phyloP scores from a whole-genome alignment of 2,329 filamentous ascomycete species.

The Plectosphaerella cucumerina region DNA sequence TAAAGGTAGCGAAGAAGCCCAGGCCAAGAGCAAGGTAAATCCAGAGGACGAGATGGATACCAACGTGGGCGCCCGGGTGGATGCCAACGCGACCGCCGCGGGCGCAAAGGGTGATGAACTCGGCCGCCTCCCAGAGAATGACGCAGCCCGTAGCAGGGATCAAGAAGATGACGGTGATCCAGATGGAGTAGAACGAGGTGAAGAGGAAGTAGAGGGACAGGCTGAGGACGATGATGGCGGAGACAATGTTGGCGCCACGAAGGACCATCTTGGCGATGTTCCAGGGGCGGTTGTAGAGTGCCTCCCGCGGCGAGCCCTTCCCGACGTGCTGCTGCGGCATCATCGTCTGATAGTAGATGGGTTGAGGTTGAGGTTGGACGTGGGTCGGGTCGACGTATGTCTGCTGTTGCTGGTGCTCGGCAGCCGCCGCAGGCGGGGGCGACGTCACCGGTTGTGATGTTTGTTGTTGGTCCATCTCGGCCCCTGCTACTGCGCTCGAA shows the following conservation, averaged over 20 bases:
- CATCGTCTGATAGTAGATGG: not conserved
- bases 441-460: no score
- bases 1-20: conserved; percentile 15
- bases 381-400: conserved; percentile 4
- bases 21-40: conserved; percentile 23
- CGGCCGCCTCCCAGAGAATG: conserved; percentile 32
- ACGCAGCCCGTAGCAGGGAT: conserved; percentile 19
- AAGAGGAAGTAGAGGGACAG: not conserved
- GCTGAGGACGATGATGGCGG: conserved; percentile 14
- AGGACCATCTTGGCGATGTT: conserved; percentile 24
- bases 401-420: conserved; percentile 5
- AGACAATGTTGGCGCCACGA: conserved; percentile 19
- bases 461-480: no score
- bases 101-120: conserved; percentile 30
- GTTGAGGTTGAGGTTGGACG: not conserved
- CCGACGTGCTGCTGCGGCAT: conserved; percentile 6
- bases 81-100: conserved; percentile 29
- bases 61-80: conserved; percentile 39
- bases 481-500: no score
- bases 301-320: conserved; percentile 2
- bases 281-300: conserved; percentile 16
- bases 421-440: no score
- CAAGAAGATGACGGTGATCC: not conserved
- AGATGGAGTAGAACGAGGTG: not conserved
- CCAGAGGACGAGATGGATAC: conserved; percentile 36